Evolutionary conservation across 345 rosid species (phyloP).

Genomic region (Eucalyptus marginata): DNA sequence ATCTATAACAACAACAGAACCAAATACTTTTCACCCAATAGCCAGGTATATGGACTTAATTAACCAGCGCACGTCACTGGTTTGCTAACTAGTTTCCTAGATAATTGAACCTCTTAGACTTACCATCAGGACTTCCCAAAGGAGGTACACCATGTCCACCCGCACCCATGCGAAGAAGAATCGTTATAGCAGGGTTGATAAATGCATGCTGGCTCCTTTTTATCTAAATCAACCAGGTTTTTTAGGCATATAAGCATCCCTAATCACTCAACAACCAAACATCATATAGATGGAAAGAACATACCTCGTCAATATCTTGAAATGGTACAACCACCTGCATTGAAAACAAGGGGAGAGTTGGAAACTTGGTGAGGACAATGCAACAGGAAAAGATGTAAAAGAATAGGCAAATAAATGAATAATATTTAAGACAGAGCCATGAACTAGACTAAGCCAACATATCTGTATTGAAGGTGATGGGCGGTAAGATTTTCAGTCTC

Average conservation of each 20-base stretch:
- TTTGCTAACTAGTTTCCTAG: background rate
- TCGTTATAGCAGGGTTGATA: slow-evolving; percentile 93
- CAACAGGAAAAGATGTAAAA: background rate
- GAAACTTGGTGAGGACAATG: background rate
- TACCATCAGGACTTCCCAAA: slow-evolving; percentile 96
- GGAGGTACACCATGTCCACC: slow-evolving; percentile 99
- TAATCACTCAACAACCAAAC: background rate
- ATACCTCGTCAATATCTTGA: slow-evolving; percentile 94
- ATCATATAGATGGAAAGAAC: background rate
- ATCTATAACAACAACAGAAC: background rate
- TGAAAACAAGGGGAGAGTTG: background rate
- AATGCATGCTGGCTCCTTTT: slow-evolving; percentile 95
- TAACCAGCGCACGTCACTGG: background rate
- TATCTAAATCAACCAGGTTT: slow-evolving; percentile 30
- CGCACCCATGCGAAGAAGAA: slow-evolving; percentile 93
- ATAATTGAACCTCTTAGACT: slow-evolving; percentile 5
- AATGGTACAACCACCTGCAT: slow-evolving; percentile 78
- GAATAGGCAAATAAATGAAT: background rate
- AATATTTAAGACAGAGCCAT: background rate
- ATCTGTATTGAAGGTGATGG: background rate
- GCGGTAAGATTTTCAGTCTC: background rate
- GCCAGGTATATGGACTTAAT: background rate
- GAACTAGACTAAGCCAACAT: background rate
- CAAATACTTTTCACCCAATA: background rate
- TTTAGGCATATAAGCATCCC: background rate